phyloP scores from a whole-genome alignment of 2,329 filamentous ascomycete species.

The Colletotrichum abscissum region DNA sequence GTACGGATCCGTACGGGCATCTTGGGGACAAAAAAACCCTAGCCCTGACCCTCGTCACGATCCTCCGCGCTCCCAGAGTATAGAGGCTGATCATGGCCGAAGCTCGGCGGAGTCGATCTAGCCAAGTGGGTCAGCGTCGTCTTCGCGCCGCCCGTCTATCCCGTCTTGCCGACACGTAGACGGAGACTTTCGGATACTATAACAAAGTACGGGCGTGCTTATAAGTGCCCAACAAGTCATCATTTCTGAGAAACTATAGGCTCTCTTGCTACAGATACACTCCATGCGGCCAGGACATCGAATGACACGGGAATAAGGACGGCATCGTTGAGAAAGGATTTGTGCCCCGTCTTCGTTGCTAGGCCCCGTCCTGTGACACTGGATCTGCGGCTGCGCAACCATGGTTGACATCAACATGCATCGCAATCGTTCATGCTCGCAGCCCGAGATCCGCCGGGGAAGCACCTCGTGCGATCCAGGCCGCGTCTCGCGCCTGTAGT shows the following conservation, averaged over 20 bases:
- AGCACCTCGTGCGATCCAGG: slow-evolving; percentile 33
- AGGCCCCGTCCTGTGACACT: slow-evolving; percentile 6
- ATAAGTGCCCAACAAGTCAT: slow-evolving; percentile 1
- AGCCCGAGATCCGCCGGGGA: slow-evolving; percentile 35
- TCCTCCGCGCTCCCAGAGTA: slow-evolving; percentile 25
- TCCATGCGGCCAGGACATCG: background rate
- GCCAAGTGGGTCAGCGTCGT: slow-evolving; percentile 24
- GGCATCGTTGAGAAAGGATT: background rate
- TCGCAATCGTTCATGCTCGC: slow-evolving; percentile 30
- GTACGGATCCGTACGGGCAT: background rate
- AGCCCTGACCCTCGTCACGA: slow-evolving; percentile 30
- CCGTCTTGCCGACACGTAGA: slow-evolving; percentile 14
- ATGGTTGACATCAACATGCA: slow-evolving; percentile 31
- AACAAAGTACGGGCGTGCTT: background rate
- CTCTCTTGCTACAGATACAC: background rate
- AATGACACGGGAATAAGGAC: background rate
- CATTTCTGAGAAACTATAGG: slow-evolving; percentile 7
- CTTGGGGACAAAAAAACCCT: slow-evolving; percentile 20
- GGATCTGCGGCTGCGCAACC: slow-evolving; percentile 16
- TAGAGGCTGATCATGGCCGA: slow-evolving; percentile 27
- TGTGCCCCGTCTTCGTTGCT: background rate
- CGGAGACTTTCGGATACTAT: background rate
- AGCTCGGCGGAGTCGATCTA: slow-evolving; percentile 9
- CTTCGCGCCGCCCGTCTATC: slow-evolving; percentile 13
- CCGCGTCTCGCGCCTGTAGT: slow-evolving; percentile 32